Conservation (phyloP, 192 early-diverging fungal species). For the Backusella circina region DNA sequence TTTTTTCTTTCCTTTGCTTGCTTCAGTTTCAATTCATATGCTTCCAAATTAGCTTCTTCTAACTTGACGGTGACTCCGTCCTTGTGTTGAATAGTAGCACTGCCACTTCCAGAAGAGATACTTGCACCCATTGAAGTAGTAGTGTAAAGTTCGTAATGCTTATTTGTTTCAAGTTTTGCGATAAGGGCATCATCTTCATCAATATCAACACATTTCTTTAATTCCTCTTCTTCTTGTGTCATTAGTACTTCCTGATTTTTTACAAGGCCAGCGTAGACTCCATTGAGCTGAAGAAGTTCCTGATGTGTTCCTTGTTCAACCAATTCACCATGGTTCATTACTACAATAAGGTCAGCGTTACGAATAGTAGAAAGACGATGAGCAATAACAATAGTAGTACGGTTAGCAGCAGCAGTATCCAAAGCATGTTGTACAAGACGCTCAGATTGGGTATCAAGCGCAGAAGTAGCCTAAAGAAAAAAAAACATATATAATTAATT, state of each 20-base stretch:
- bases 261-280: slow-evolving; percentile 61
- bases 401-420: slow-evolving; percentile 63
- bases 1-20: slow-evolving; percentile 34
- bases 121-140: neutral
- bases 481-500: neutral
- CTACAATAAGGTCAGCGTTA: slow-evolving; percentile 81
- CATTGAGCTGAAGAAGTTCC: slow-evolving; percentile 57
- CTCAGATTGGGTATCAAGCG: slow-evolving; percentile 77
- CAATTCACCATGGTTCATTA: slow-evolving; percentile 65
- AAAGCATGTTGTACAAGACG: slow-evolving; percentile 78
- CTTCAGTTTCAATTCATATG: slow-evolving; percentile 7
- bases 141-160: neutral
- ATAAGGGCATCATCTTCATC: slow-evolving; percentile 2
- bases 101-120: neutral
- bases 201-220: neutral
- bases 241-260: slow-evolving; percentile 57
- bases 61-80: neutral
- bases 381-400: slow-evolving; percentile 89
- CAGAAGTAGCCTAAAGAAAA: slow-evolving; percentile 59
- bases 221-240: neutral
- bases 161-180: neutral
- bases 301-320: slow-evolving; percentile 78
- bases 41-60: slow-evolving; percentile 7
- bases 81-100: neutral
- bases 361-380: slow-evolving; percentile 90